Percentiles rank a stretch among this genome's conserved stretches.
Conservation (phyloP, 495 filamentous ascomycete genomes). For the Aspergillus nidulans region DNA sequence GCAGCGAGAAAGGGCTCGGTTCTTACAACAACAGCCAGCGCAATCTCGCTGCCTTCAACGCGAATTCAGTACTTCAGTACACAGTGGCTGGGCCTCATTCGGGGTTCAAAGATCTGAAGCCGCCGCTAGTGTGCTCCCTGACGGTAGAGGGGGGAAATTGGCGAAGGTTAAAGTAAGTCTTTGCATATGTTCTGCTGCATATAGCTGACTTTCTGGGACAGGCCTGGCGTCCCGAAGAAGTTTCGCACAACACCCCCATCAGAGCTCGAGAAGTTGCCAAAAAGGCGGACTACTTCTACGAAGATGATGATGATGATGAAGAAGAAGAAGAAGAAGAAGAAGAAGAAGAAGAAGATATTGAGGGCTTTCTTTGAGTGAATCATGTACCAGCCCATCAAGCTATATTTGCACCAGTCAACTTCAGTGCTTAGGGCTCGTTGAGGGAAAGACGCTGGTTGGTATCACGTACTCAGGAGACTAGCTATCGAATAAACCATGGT, state of each 20-base stretch:
- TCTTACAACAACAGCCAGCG: slow-evolving; percentile 14
- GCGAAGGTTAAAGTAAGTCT: slow-evolving; percentile 17
- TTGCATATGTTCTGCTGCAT: background rate
- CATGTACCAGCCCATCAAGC: too few relatives aligned
- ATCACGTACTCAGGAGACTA: background rate
- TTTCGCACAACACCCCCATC: slow-evolving; percentile 1
- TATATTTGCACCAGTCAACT: too few relatives aligned
- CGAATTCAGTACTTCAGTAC: slow-evolving; percentile 7
- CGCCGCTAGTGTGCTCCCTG: background rate
- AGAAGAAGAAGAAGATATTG: background rate
- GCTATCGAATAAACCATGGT: background rate
- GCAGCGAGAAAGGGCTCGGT: slow-evolving; percentile 6
- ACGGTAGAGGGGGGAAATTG: slow-evolving; percentile 11
- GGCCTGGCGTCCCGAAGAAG: slow-evolving; percentile 13
- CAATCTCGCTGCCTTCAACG: slow-evolving; percentile 6
- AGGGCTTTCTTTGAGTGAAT: background rate
- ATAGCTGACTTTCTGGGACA: background rate
- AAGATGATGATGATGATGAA: slow-evolving; percentile 17
- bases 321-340: too few relatives aligned
- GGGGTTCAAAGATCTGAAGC: background rate
- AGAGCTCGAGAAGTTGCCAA: slow-evolving; percentile 10
- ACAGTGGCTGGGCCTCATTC: slow-evolving; percentile 14
- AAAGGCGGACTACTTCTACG: slow-evolving; percentile 7
- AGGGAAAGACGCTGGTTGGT: background rate
- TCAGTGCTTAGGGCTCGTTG: too few relatives aligned